Base-by-base conservation (phyloP, 148 eudicot genomes). In the Rhododendron ovatum region DNA sequence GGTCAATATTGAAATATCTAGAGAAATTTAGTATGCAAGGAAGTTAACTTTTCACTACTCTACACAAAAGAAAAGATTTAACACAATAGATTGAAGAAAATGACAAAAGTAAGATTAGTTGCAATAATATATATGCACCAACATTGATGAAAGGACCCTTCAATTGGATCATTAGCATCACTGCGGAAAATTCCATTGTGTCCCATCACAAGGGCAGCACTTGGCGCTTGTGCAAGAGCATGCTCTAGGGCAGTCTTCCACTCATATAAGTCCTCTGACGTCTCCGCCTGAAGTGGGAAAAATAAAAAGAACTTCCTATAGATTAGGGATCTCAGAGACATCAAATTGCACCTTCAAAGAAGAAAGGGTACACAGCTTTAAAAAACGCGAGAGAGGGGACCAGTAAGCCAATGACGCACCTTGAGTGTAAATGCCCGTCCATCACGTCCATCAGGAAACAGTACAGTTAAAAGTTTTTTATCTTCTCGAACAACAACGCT, bases 401-500 rank as follows among this genome's bases (percentile, higher is more conserved):
- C 28, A 63, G 24, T 39, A 4, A 67, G 39, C 14, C 15, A 50
- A 86, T 5, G 14, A 87, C 39, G 85, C 77, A 95, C 98, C 98
- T 95, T 98, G 77, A 98, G 97, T 11, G 98, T 98, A 89, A 98
- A 98, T 87, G 99, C 99, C 63, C 99, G 93, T 15, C 98, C 99
- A 90, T 94, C 98, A 82, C 98, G 96, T 78, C 99, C 99, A 92
- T 98, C 98, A 73, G 99, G 98, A 90, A 98, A 98, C 86, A 98
- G 91, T 51, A 98, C 98, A 24, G 99, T 98, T 33, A 98, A 86
- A 67, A 98, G 91, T 86, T 95, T 98, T 87, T 98, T 98, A 91
- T 98, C 99, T 87, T 98, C 99, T 90, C 99, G 88, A 55, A 98
- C 98, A 88, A 98, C 98, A 90, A 98, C 99, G 90, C 99, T 98